These are phyloP conservation scores for Lepidium aucheri DNA, from an alignment of 345 rosid genomes.

Conservation along the genomic window DNA sequence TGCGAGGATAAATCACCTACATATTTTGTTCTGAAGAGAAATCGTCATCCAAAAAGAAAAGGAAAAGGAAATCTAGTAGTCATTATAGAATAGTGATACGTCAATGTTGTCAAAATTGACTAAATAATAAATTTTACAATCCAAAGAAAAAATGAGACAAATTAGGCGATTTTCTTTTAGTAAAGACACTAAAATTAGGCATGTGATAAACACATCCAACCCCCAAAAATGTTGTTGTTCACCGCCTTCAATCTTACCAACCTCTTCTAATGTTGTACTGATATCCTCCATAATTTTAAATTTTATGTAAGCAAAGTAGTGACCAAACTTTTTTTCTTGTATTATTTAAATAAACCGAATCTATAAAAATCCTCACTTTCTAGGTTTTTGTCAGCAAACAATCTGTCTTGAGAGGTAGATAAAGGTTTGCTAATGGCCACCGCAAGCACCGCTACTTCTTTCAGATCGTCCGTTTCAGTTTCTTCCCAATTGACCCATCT, in stretches of 20 bases:
- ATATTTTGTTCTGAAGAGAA: too few species aligned
- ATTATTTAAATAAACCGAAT: neutral
- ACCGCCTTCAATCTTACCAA: neutral
- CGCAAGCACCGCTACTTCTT: slow-evolving; percentile 23
- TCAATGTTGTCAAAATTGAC: too few species aligned
- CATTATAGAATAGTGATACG: too few species aligned
- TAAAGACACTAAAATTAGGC: neutral
- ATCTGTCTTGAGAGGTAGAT: neutral
- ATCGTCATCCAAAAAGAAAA: too few species aligned
- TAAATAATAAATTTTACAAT: too few species aligned
- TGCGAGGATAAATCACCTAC: too few species aligned
- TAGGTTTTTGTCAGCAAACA: slow-evolving; percentile 7
- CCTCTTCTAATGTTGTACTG: neutral
- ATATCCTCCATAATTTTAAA: neutral
- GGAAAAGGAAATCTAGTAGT: too few species aligned
- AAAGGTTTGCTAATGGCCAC: slow-evolving; percentile 19
- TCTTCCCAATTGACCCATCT: slow-evolving; percentile 10
- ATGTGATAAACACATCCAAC: slow-evolving; percentile 23
- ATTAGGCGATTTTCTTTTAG: too few species aligned
- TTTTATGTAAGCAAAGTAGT: neutral
- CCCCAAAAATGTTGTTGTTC: neutral
- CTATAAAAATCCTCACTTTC: neutral
- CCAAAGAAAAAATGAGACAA: too few species aligned
- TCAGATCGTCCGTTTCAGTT: slow-evolving; percentile 22
- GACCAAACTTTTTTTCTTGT: neutral